A percentile compares a stretch with the other conserved stretches of the same genome.
Evolutionary conservation across 305 asterid species (phyloP).

Genomic region (Plantago lanceolata): DNA sequence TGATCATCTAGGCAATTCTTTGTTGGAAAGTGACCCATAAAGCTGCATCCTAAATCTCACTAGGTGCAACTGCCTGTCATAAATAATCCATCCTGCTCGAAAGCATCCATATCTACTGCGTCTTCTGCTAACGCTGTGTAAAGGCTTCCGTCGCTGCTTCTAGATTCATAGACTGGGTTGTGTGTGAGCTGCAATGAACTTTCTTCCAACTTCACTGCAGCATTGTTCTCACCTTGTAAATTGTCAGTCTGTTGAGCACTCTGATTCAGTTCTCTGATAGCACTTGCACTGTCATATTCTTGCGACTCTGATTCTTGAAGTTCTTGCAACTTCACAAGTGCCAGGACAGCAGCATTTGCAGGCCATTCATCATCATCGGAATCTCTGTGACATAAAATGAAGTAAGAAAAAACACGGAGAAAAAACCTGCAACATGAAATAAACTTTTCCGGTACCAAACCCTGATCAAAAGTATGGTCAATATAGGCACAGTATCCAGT

Average conservation of each 20-base stretch:
- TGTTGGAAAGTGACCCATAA: no score
- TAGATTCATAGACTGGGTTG: not conserved
- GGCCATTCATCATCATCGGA: constrained; percentile 40
- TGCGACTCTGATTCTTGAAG: constrained; percentile 31
- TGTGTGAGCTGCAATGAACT: not conserved
- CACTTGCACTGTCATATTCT: constrained; percentile 23
- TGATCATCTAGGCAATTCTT: no score
- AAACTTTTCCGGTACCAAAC: not conserved
- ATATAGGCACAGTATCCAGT: no score
- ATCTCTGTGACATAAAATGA: constrained; percentile 33
- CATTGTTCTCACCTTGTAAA: not conserved
- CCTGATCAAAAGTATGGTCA: no score
- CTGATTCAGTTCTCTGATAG: constrained; percentile 21
- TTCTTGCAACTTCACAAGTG: constrained; percentile 51
- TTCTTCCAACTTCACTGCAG: not conserved
- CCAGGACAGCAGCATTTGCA: constrained; percentile 37
- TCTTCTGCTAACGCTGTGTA: not conserved
- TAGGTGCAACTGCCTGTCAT: no score
- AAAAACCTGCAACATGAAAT: constrained; percentile 1
- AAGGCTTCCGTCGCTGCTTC: not conserved
- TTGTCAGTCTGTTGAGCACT: not conserved
- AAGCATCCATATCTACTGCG: not conserved
- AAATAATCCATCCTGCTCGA: no score
- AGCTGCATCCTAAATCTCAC: no score
- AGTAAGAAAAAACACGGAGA: not conserved